Evolutionary conservation across 2,329 filamentous ascomycete genomes (phyloP), one percentile per base, ranked within the genome.

Genomic region (Fusarium neocosmosporiellum): DNA sequence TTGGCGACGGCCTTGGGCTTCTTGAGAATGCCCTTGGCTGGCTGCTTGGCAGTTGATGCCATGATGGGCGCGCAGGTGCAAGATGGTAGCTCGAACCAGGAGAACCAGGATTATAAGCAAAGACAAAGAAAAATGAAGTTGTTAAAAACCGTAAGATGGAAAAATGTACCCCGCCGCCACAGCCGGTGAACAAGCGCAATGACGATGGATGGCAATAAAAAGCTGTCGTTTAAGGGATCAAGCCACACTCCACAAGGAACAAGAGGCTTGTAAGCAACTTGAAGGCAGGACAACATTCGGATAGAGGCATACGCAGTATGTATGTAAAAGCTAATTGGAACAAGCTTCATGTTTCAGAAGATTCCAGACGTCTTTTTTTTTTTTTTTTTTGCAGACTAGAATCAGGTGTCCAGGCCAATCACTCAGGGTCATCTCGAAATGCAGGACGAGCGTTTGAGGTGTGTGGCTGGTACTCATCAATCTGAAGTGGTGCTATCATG

Each of bases 21-120:
- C 79, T 92, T 93, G 18, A 93, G 84, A 67, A 91, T 90, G 70
- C 89, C 85, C 76, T 89, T 91, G 14, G 73, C 66, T 24, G 83
- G 82, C 57, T 84, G 82, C 69, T 79, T 80, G 14, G 76, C 48
- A 27, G 73, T 66, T 39, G 74, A 65, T 50, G 77, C 78, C 77
- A 83, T 81, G 66, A 18, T 58, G 20, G 41, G 27, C 31, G 31
- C 39, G 31, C 10, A 31, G 27, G 41, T 22, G 39, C 31, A 43
- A 54, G 33, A 48, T 24, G 59, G 48, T 53, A 63, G 20, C 58
- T 69, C 24, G n/a, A 55, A 39, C 41, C 7, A 20, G 41, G 54
- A 10, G n/a, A 55, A 39, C 41, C 7, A 20, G 41, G 54, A 10
- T 33, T 27, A 22, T 54, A 20, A 57, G 67, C 43, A 41, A 16